Percentiles rank a stretch among this genome's conserved stretches.
Conservation (phyloP, 768 basidiomycete species). For the Rhizopogon rudus region DNA sequence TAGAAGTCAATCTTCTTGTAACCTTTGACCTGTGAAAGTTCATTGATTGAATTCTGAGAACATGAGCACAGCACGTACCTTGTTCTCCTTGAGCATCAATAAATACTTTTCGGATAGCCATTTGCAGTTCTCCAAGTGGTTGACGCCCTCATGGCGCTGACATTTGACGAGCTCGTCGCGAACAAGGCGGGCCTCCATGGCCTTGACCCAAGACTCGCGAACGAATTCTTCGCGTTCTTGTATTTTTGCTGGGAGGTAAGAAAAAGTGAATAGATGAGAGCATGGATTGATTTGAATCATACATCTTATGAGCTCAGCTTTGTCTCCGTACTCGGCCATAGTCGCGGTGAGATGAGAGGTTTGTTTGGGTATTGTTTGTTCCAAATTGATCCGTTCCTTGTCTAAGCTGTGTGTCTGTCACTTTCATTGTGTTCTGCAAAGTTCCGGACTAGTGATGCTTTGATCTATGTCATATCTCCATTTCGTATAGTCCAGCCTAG, state of each 20-base stretch:
- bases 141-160: conserved; percentile 86
- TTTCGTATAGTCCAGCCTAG: too few relatives aligned
- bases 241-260: conserved; percentile 44
- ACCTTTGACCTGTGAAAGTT: conserved; percentile 66
- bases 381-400: not conserved
- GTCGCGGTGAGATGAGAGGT: conserved; percentile 2
- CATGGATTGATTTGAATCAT: conserved; percentile 3
- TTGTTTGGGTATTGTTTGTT: conserved; percentile 1
- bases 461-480: too few relatives aligned
- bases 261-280: not conserved
- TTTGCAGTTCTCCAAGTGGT: conserved; percentile 85
- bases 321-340: conserved; percentile 26
- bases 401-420: too few relatives aligned
- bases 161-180: conserved; percentile 87
- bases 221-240: conserved; percentile 69
- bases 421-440: too few relatives aligned
- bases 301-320: conserved; percentile 29
- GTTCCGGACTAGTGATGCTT: too few relatives aligned
- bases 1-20: conserved; percentile 73
- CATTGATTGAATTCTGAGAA: not conserved
- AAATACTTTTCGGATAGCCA: conserved; percentile 82
- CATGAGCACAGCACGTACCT: conserved; percentile 45
- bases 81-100: conserved; percentile 72
- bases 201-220: conserved; percentile 90
- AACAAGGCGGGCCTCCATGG: conserved; percentile 90